These are phyloP conservation scores for Cyclostephanos invisitatus DNA, from an alignment of 108 stramenopile species.

Conservation along the genomic window DNA sequence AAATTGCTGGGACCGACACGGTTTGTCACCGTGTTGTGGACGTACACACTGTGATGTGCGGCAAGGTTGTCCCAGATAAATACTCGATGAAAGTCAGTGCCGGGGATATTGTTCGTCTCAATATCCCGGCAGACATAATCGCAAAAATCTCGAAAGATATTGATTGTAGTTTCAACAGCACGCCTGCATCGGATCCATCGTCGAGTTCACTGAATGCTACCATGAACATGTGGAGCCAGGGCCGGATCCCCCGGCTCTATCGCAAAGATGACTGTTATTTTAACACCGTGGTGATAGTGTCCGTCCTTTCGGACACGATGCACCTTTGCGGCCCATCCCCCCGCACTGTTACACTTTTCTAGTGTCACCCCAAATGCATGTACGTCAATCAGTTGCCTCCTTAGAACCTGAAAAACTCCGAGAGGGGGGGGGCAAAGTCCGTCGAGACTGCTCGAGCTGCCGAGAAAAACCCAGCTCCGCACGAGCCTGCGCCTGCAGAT, in stretches of 20 bases:
- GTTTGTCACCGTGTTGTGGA: conserved; percentile 11
- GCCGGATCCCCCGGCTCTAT: conserved; percentile 11
- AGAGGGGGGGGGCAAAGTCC: no score
- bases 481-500: no score
- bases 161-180: conserved; percentile 11
- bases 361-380: no score
- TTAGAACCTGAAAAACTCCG: no score
- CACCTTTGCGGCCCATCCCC: conserved; percentile 1
- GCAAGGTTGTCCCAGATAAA: conserved; percentile 24
- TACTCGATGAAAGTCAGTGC: conserved; percentile 16
- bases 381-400: no score
- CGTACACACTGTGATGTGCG: conserved; percentile 20
- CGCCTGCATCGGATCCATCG: conserved; percentile 12
- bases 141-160: conserved; percentile 17
- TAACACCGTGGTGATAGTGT: conserved; percentile 12
- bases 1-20: conserved; percentile 8
- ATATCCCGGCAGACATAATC: conserved; percentile 19
- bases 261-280: conserved; percentile 6
- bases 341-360: no score
- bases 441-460: no score
- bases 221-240: background rate
- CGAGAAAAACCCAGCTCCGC: no score
- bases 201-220: conserved; percentile 1
- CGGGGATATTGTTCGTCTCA: conserved; percentile 9
- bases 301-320: conserved; percentile 13